A percentile compares a stretch with the other conserved stretches of the same genome.
phyloP scores from a whole-genome alignment of 768 basidiomycete species.

The Suillus lakei region DNA sequence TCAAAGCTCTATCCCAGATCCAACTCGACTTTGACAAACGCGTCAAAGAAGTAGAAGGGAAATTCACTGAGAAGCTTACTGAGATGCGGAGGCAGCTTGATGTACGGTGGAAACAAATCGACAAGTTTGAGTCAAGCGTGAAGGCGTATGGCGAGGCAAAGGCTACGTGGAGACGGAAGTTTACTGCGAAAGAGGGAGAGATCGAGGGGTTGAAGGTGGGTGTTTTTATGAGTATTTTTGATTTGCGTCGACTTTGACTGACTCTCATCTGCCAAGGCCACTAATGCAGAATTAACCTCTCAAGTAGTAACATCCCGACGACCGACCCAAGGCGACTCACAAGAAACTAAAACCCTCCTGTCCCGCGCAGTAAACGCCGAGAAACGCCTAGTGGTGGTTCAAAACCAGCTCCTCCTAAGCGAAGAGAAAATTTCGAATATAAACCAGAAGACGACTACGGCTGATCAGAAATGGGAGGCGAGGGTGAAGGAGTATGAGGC shows the following conservation, averaged over 20 bases:
- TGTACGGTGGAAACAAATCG: slow-evolving; percentile 87
- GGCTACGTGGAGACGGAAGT: slow-evolving; percentile 81
- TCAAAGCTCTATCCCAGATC: slow-evolving; percentile 85
- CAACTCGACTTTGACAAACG: slow-evolving; percentile 87
- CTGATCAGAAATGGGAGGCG: slow-evolving; percentile 92
- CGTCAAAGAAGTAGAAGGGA: slow-evolving; percentile 75
- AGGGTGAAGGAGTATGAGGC: slow-evolving; percentile 93
- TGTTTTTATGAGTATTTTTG: not conserved
- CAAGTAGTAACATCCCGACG: slow-evolving; percentile 70
- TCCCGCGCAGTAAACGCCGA: slow-evolving; percentile 85
- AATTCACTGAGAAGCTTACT: slow-evolving; percentile 72
- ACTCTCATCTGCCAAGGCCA: slow-evolving; percentile 48
- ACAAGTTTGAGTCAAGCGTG: slow-evolving; percentile 87
- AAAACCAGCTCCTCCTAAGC: slow-evolving; percentile 80
- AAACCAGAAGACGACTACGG: slow-evolving; percentile 70
- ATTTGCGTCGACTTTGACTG: not conserved
- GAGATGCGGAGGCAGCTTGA: slow-evolving; percentile 90
- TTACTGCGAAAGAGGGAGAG: slow-evolving; percentile 86
- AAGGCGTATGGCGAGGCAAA: slow-evolving; percentile 85
- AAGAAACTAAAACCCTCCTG: slow-evolving; percentile 71
- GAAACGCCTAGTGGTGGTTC: slow-evolving; percentile 81
- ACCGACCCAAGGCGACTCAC: slow-evolving; percentile 60
- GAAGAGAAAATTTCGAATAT: slow-evolving; percentile 84
- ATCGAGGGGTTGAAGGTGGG: slow-evolving; percentile 83
- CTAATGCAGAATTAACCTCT: slow-evolving; percentile 72